Percentiles rank a stretch among this genome's conserved stretches.
Conservation (phyloP, 805 yeast species). For the Saturnispora quitensis region DNA sequence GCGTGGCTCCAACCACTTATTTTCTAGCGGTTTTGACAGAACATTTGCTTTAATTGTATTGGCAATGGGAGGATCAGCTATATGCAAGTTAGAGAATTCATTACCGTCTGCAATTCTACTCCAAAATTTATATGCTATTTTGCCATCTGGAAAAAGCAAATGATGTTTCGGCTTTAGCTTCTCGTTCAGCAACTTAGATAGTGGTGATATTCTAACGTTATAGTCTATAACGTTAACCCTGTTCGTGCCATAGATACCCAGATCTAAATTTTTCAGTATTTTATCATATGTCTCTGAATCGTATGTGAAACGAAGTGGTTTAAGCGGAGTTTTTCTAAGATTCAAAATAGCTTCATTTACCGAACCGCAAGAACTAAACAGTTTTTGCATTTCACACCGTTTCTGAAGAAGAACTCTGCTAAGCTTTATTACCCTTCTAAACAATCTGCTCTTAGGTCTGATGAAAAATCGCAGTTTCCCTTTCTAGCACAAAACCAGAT, state of each 20-base stretch:
- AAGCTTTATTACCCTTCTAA: not conserved
- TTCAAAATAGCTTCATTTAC: constrained; percentile 5
- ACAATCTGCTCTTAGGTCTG: not conserved
- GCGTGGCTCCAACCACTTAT: constrained; percentile 35
- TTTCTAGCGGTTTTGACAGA: constrained; percentile 28
- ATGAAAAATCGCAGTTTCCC: not conserved
- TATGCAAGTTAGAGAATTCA: constrained; percentile 12
- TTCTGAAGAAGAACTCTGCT: not conserved
- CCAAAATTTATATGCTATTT: constrained; percentile 19
- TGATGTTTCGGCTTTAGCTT: constrained; percentile 55
- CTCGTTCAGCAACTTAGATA: constrained; percentile 54
- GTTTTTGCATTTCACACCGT: constrained; percentile 10
- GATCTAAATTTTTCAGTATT: constrained; percentile 40
- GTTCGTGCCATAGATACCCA: constrained; percentile 14
- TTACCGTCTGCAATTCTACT: constrained; percentile 9
- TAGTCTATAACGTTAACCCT: constrained; percentile 49
- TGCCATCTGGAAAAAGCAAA: constrained; percentile 34
- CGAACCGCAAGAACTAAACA: constrained; percentile 6
- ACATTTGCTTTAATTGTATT: constrained; percentile 14
- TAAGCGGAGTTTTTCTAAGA: not conserved
- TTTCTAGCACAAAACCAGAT: not conserved
- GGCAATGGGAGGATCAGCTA: constrained; percentile 12
- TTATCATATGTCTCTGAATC: constrained; percentile 15
- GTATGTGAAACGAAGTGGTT: constrained; percentile 12
- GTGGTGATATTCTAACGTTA: constrained; percentile 50